These are phyloP conservation scores for Candida quercuum DNA, from an alignment of 805 yeast genomes.

Conservation along the genomic window DNA sequence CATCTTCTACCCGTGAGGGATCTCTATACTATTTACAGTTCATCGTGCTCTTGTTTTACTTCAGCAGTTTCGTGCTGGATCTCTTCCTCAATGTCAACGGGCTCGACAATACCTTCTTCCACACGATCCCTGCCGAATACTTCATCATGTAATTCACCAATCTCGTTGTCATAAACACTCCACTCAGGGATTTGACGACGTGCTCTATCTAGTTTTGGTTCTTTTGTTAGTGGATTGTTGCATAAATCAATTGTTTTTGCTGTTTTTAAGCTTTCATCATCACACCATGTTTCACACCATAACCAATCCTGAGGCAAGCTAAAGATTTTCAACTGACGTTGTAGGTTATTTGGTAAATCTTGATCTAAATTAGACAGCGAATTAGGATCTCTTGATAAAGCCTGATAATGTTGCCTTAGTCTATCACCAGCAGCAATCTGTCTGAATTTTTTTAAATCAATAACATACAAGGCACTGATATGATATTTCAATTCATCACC, in stretches of 20 bases:
- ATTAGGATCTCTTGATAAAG: constrained; percentile 68
- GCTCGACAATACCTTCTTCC: neutral
- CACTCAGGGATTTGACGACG: constrained; percentile 76
- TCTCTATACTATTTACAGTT: neutral
- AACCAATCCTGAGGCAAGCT: constrained; percentile 81
- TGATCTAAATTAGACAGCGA: constrained; percentile 86
- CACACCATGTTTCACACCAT: constrained; percentile 95
- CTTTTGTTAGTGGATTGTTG: constrained; percentile 78
- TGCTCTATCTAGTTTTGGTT: constrained; percentile 72
- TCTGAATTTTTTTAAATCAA: constrained; percentile 69
- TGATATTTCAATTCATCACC: constrained; percentile 54
- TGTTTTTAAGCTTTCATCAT: constrained; percentile 47
- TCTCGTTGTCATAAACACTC: constrained; percentile 57
- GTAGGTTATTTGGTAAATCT: constrained; percentile 88
- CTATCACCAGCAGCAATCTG: constrained; percentile 68
- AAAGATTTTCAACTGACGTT: constrained; percentile 56
- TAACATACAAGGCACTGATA: constrained; percentile 78
- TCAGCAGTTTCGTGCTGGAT: neutral
- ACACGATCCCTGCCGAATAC: constrained; percentile 6
- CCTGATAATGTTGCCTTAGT: constrained; percentile 80
- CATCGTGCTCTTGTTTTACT: constrained; percentile 5
- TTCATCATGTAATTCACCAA: constrained; percentile 27
- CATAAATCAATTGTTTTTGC: constrained; percentile 84
- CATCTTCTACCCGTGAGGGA: too few relatives aligned
- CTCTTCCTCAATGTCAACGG: neutral